Evolutionary conservation across 1,139 yeast genomes (phyloP), one percentile per base, ranked within the genome.

Genomic region (Candida pseudoviswanathii): DNA sequence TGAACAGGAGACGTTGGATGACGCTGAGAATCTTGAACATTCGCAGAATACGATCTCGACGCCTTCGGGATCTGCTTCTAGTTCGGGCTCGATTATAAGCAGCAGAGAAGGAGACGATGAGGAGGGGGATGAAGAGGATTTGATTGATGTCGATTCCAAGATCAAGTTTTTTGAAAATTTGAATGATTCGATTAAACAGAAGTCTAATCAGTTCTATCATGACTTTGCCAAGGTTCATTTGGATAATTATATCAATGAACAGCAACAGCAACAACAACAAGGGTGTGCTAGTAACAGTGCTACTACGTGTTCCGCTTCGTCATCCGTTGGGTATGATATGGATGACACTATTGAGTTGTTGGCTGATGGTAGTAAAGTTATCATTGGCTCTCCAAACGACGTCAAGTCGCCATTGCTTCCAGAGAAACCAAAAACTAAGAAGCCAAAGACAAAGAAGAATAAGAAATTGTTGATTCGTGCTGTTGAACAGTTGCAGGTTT

Each of bases 121-220:
- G 11, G 9, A 37, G 2, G 37, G 27, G 3, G 39, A 25, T 11
- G 27, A 31, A 9, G 38, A 41, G 5, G 29, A 41, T 32, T 41
- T 45, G n/a, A 33, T 43, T 26, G 48, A 51, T 46, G 47, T 56
- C 29, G 52, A 48, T 24, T 45, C 52, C 10, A 56, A 52, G 32
- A 67, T 68, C 43, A 58, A 49, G 34, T 68, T 68, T 49, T 68
- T 66, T 54, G 73, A 68, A 51, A 62, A 55, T 49, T 58, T 68
- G 33, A 67, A 67, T 53, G 59, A 64, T 39, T 58, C 67, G 1
- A 64, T 67, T 47, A 67, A 65, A 48, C 61, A 60, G 42, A 61
- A 54, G 41, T 65, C 70, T 22, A 61, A 58, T 42, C 56, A 61
- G 21, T 58, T 68, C 45, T 66, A 65, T 50, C 55, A 62, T 9